Evolutionary conservation across 768 basidiomycete species (phyloP), one percentile per base, ranked within the genome.

Genomic region (Rhodotorula graminis): DNA sequence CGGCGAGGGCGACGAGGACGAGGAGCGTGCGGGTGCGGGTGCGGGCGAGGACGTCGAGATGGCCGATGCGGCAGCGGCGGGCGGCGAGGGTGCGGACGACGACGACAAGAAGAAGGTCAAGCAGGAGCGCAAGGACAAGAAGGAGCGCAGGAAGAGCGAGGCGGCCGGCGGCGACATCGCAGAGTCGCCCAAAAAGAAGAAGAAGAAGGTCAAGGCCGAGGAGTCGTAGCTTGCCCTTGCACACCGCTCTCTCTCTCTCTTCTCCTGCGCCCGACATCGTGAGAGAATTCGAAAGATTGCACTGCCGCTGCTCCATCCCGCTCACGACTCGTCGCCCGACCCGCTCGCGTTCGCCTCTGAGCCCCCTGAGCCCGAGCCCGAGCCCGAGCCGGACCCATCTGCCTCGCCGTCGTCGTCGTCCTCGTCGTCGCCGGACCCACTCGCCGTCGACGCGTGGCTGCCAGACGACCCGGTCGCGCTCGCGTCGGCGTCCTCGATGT

Each of bases 401-500:
- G n/a, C n/a, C n/a, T n/a, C n/a, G 37, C 9, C 37, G 5, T 37
- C 37, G 37, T 37, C 37, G 37, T 37, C 37, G 37, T 37, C 37
- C 37, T 37, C 29, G 9, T 31, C 56, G 56, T 31, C 56, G 31
- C 12, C 56, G 3, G 56, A 55, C 56, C 12, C 29, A 31, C 5
- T 49, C 47, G 15, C 37, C 5, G 5, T 37, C 37, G 37, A 37
- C 37, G 37, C 37, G 5, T 37, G 37, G 9, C 37, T 37, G 37
- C 37, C 37, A 4, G 37, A 37, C 37, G 37, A 37, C 37, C 37
- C 37, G 37, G 8, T 52, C 50, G 25, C 10, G 49, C 25, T 19
- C 31, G 49, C 33, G 37, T 74, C 73, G 11, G 73, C 73, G 25
- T 75, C 70, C 61, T 75, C 70, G 10, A 75, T 75, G 27, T 75